Percentiles rank a stretch among this genome's conserved stretches.
Evolutionary conservation across 306 rosid species (phyloP).

Genomic region (Quercus gilva): DNA sequence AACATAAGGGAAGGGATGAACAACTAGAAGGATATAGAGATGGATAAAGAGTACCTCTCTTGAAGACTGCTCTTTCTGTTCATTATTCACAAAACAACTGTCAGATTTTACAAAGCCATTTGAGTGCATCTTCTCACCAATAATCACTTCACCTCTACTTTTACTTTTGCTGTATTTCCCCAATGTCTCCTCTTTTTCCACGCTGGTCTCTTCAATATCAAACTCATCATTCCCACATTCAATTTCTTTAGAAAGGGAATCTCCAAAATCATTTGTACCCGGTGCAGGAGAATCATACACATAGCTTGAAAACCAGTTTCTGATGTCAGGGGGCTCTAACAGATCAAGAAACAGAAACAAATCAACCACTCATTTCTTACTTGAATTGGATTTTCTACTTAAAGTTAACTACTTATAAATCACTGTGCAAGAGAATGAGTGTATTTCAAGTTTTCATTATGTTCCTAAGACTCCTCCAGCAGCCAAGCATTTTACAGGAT

Average conservation of each 20-base stretch:
- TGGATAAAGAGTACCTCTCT: conserved; percentile 27
- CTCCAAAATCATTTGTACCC: conserved; percentile 30
- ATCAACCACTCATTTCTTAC: background rate
- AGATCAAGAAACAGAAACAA: background rate
- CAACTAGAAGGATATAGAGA: background rate
- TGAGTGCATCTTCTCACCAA: background rate
- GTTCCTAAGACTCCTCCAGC: background rate
- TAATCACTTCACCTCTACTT: conserved; percentile 15
- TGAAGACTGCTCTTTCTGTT: conserved; percentile 28
- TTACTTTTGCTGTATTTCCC: background rate
- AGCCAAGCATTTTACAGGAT: background rate
- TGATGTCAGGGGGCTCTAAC: conserved; percentile 70
- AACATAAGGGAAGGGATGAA: background rate
- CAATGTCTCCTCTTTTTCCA: background rate
- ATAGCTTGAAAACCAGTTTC: conserved; percentile 79
- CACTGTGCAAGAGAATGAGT: background rate
- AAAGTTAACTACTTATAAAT: background rate
- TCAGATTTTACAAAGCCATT: conserved; percentile 19
- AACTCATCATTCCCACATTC: conserved; percentile 20
- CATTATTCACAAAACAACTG: conserved; percentile 6
- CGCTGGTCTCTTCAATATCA: conserved; percentile 7
- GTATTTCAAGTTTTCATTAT: background rate
- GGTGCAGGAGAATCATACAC: conserved; percentile 53
- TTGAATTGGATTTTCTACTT: background rate
- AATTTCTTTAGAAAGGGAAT: conserved; percentile 23